These are phyloP conservation scores for Fusarium succisae DNA, from an alignment of 2,329 filamentous ascomycete species.

Conservation along the genomic window DNA sequence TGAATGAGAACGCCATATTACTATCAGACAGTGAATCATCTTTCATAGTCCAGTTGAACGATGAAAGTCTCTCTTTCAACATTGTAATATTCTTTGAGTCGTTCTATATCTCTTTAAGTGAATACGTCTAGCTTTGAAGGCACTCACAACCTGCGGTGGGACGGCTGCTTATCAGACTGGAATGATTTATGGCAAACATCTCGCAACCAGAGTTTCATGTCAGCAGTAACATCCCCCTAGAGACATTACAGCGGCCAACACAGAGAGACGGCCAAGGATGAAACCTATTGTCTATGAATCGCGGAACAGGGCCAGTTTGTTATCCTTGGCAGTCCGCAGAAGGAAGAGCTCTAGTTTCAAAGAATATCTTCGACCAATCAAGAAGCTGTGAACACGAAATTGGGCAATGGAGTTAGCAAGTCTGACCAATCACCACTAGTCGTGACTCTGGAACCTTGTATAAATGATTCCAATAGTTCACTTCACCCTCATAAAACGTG, in stretches of 20 bases:
- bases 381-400: not conserved
- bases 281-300: not conserved
- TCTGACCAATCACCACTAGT: not conserved
- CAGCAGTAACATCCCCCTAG: not conserved
- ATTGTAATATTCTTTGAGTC: not conserved
- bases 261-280: not conserved
- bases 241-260: not conserved
- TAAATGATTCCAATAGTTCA: not conserved
- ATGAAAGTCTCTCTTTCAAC: not conserved
- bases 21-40: not conserved
- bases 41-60: no score
- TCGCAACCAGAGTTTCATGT: not conserved
- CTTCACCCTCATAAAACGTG: not conserved
- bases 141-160: not conserved
- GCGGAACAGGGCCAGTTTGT: not conserved
- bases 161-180: not conserved
- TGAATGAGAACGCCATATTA: not conserved
- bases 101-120: no score
- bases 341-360: not conserved
- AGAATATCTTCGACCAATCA: not conserved
- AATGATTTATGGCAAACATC: not conserved
- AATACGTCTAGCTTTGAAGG: not conserved
- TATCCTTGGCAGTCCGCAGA: not conserved
- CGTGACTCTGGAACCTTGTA: not conserved
- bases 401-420: not conserved